phyloP scores from a whole-genome alignment of 2,329 filamentous ascomycete species.

The Neofusicoccum sp. region DNA sequence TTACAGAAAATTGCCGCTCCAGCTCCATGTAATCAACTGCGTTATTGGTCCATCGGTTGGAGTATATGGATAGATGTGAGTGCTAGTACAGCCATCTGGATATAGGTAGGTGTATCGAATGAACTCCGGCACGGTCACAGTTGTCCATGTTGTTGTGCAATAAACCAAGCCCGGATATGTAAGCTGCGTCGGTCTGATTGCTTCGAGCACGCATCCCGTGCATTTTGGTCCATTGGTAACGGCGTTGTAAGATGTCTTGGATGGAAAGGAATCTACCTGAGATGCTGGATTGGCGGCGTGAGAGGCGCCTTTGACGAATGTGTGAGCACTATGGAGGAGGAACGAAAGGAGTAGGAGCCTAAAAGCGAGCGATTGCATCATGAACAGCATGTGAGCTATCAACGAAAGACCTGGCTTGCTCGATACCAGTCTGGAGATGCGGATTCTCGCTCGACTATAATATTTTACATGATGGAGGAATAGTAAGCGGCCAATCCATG shows the following conservation, averaged over 20 bases:
- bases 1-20: background rate
- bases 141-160: background rate
- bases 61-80: background rate
- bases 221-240: background rate
- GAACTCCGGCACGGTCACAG: background rate
- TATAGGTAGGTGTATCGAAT: background rate
- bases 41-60: background rate
- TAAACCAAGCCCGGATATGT: background rate
- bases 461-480: too few species aligned
- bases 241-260: background rate
- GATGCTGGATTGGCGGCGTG: background rate
- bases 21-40: background rate
- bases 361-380: too few species aligned
- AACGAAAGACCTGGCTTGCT: background rate
- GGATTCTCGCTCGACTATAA: too few species aligned
- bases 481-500: too few species aligned
- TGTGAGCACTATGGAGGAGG: background rate
- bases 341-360: background rate
- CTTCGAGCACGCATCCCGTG: background rate
- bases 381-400: background rate
- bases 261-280: background rate
- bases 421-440: too few species aligned
- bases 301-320: background rate
- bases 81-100: background rate
- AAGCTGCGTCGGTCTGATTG: background rate